Evolutionary conservation across 1,284 basidiomycete species (phyloP).

Genomic region (Ganoderma leucocontextum): DNA sequence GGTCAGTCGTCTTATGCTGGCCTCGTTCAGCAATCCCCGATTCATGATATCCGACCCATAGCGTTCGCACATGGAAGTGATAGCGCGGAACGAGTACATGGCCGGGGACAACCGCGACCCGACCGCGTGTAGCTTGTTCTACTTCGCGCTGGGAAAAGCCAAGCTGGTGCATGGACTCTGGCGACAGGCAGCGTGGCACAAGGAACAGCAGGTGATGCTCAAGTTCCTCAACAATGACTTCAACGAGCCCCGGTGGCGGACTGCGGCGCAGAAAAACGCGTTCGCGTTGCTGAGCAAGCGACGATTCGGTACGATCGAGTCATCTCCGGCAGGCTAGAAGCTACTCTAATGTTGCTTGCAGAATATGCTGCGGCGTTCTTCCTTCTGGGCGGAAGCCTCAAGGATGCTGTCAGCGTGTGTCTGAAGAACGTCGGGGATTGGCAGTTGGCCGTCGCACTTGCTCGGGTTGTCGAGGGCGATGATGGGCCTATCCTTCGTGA

Average conservation of each 20-base stretch:
- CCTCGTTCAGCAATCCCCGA: neutral
- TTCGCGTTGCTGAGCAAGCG: conserved; percentile 92
- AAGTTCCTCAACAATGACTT: conserved; percentile 96
- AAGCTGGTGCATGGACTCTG: conserved; percentile 94
- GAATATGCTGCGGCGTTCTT: conserved; percentile 99
- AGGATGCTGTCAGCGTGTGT: conserved; percentile 94
- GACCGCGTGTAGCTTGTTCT: conserved; percentile 88
- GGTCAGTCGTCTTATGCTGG: conserved; percentile 56
- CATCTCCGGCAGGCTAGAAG: neutral
- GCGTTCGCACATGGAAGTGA: conserved; percentile 86
- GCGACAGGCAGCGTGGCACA: conserved; percentile 95
- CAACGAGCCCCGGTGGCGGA: conserved; percentile 84
- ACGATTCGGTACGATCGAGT: conserved; percentile 76
- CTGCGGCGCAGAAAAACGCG: conserved; percentile 96
- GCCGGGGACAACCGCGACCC: conserved; percentile 88
- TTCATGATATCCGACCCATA: conserved; percentile 40
- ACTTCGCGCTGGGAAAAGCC: conserved; percentile 93
- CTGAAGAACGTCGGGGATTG: conserved; percentile 90
- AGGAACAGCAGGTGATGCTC: conserved; percentile 90
- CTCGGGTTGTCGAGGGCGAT: conserved; percentile 85
- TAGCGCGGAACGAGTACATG: conserved; percentile 95
- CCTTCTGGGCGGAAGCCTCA: conserved; percentile 87
- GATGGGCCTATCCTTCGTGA: conserved; percentile 81
- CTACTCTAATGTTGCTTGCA: conserved; percentile 41
- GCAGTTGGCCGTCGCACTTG: conserved; percentile 88